Conservation (phyloP, 345 rosid genomes). For the Lepidium aucheri region DNA sequence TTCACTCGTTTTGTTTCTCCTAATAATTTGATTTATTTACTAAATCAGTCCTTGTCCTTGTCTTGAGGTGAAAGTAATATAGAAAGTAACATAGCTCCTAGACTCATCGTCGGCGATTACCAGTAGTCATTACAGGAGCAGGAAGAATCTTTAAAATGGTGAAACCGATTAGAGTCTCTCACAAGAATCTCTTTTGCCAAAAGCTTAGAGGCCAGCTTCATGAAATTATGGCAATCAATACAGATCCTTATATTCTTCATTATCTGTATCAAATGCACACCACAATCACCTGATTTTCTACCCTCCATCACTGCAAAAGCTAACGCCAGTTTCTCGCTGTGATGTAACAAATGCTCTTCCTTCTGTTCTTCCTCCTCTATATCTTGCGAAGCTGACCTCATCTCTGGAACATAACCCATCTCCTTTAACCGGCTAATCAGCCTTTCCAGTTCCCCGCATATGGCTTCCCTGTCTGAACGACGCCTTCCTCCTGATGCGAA, state of each 20-base stretch:
- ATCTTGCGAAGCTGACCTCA: constrained; percentile 56
- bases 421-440: constrained; percentile 54
- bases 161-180: constrained; percentile 81
- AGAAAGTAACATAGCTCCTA: background rate
- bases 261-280: constrained; percentile 39
- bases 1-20: background rate
- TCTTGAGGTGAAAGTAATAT: constrained; percentile 25
- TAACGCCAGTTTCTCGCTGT: constrained; percentile 88
- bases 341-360: constrained; percentile 59
- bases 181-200: constrained; percentile 63
- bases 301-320: constrained; percentile 47
- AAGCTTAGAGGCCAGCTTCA: constrained; percentile 64
- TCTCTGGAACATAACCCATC: constrained; percentile 70
- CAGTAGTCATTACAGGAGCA: constrained; percentile 87
- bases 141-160: constrained; percentile 48
- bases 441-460: constrained; percentile 37
- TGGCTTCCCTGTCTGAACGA: constrained; percentile 51
- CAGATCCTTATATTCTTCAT: constrained; percentile 78
- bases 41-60: constrained; percentile 21
- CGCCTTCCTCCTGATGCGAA: constrained; percentile 68
- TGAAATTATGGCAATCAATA: constrained; percentile 85
- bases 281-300: constrained; percentile 13
- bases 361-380: constrained; percentile 78
- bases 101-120: constrained; percentile 31
- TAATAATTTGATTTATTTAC: constrained; percentile 2